Percentiles rank a stretch among this genome's conserved stretches.
Evolutionary conservation across 1,284 basidiomycete species (phyloP).

Genomic region (Apiotrichum gamsii): DNA sequence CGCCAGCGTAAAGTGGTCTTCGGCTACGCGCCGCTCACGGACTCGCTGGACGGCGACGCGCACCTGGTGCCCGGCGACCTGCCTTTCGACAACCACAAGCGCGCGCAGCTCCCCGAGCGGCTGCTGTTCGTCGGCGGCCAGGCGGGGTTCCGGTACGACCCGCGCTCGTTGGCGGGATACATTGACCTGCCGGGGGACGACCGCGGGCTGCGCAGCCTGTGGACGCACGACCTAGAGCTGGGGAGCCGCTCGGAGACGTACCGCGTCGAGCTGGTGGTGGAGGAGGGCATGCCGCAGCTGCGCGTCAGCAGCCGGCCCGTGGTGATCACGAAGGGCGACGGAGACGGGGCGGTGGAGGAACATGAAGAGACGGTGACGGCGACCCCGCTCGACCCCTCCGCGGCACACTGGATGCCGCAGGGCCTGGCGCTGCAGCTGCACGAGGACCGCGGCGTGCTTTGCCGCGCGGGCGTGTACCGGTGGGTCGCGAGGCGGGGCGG

Average conservation of each 20-base stretch:
- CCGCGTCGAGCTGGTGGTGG: constrained; percentile 1
- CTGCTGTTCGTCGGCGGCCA: constrained; percentile 4
- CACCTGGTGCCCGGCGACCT: not conserved
- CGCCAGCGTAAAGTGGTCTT: constrained; percentile 5
- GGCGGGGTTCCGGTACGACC: constrained; percentile 18
- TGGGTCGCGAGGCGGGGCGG: constrained; percentile 6
- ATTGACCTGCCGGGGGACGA: constrained; percentile 9
- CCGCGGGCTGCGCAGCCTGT: constrained; percentile 5
- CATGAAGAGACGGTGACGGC: too few species aligned
- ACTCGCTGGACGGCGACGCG: not conserved
- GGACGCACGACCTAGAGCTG: constrained; percentile 15
- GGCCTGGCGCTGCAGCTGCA: constrained; percentile 10
- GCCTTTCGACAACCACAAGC: constrained; percentile 1
- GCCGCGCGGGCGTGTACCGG: constrained; percentile 1
- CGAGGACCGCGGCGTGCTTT: constrained; percentile 5
- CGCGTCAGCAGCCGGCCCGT: not conserved
- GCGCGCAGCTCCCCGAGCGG: not conserved
- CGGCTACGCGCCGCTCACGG: not conserved
- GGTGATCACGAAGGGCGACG: too few species aligned
- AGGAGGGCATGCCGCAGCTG: constrained; percentile 5
- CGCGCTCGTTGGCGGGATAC: constrained; percentile 17
- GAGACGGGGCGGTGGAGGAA: not conserved
- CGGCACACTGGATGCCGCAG: constrained; percentile 5
- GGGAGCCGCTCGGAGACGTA: constrained; percentile 8
- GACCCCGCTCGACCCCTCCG: constrained; percentile 4